Evolutionary conservation across 1,284 basidiomycete species (phyloP).

Genomic region (Austroboletus niveus): DNA sequence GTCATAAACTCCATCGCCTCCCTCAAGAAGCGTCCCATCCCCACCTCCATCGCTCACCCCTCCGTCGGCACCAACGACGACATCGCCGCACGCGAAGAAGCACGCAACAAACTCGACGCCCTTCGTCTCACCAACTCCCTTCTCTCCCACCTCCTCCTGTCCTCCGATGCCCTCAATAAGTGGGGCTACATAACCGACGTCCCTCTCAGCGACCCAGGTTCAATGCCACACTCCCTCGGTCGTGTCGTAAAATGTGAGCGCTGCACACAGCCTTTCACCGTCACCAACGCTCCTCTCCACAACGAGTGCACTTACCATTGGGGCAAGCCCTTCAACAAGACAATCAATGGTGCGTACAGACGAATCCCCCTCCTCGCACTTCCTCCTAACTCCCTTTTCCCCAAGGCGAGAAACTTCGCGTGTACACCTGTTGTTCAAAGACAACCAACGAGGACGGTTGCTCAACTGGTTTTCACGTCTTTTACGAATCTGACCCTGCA

Average conservation of each 20-base stretch:
- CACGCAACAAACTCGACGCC: conserved; percentile 54
- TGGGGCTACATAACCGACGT: conserved; percentile 76
- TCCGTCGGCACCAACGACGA: conserved; percentile 83
- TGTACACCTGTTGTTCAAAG: conserved; percentile 69
- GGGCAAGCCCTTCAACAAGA: conserved; percentile 64
- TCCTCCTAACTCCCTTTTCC: not conserved
- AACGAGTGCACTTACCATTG: conserved; percentile 81
- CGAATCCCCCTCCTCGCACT: conserved; percentile 12
- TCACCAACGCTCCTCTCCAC: conserved; percentile 55
- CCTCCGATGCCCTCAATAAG: conserved; percentile 53
- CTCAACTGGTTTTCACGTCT: conserved; percentile 69
- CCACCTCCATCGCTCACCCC: conserved; percentile 59
- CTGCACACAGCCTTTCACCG: conserved; percentile 67
- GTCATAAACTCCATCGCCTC: conserved; percentile 70
- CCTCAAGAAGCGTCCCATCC: conserved; percentile 68
- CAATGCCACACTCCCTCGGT: conserved; percentile 65
- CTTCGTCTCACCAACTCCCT: conserved; percentile 54
- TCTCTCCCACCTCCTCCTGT: conserved; percentile 60
- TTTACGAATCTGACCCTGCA: conserved; percentile 69
- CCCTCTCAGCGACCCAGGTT: conserved; percentile 61
- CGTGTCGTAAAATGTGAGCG: conserved; percentile 72
- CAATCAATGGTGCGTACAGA: conserved; percentile 51
- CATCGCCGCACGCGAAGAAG: conserved; percentile 55
- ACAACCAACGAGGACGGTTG: conserved; percentile 60
- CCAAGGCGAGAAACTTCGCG: conserved; percentile 62